phyloP scores from a whole-genome alignment of 2,329 filamentous ascomycete species.

The Leptodontidium sp. region DNA sequence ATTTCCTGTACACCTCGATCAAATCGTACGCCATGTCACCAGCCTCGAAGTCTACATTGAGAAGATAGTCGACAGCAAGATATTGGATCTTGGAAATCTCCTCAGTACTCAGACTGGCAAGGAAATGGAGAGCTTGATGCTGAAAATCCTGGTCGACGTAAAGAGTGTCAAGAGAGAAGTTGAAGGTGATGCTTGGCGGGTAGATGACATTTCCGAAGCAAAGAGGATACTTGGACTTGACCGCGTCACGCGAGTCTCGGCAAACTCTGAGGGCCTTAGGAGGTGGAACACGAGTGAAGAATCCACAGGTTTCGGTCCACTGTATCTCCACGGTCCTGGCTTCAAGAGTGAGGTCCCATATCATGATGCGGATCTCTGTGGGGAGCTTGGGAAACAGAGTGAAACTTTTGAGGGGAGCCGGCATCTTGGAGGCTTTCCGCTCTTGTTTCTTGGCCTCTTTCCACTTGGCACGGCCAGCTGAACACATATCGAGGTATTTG shows the following conservation, averaged over 20 bases:
- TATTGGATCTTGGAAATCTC: slow-evolving; percentile 26
- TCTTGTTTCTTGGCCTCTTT: neutral
- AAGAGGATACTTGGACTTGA: slow-evolving; percentile 24
- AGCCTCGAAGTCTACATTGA: slow-evolving; percentile 4
- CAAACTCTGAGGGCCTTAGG: slow-evolving; percentile 29
- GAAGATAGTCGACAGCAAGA: slow-evolving; percentile 23
- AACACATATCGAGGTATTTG: neutral
- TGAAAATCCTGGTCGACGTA: slow-evolving; percentile 25
- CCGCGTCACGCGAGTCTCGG: slow-evolving; percentile 31
- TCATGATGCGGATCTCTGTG: slow-evolving; percentile 32
- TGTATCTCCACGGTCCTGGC: slow-evolving; percentile 29
- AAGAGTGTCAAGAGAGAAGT: slow-evolving; percentile 37
- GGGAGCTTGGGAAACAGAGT: slow-evolving; percentile 33
- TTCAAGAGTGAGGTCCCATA: slow-evolving; percentile 34
- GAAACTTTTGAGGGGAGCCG: slow-evolving; percentile 21
- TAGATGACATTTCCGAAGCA: slow-evolving; percentile 32
- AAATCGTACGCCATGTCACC: neutral
- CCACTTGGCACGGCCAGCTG: neutral
- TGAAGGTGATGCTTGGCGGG: slow-evolving; percentile 30
- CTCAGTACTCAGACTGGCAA: slow-evolving; percentile 14
- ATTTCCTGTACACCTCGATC: slow-evolving; percentile 1
- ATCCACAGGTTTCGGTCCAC: slow-evolving; percentile 18
- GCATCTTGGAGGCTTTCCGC: neutral
- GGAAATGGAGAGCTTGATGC: slow-evolving; percentile 15
- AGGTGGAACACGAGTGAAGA: slow-evolving; percentile 18